Evolutionary conservation across 306 rosid species (phyloP).

Genomic region (Canavalia gladiata): DNA sequence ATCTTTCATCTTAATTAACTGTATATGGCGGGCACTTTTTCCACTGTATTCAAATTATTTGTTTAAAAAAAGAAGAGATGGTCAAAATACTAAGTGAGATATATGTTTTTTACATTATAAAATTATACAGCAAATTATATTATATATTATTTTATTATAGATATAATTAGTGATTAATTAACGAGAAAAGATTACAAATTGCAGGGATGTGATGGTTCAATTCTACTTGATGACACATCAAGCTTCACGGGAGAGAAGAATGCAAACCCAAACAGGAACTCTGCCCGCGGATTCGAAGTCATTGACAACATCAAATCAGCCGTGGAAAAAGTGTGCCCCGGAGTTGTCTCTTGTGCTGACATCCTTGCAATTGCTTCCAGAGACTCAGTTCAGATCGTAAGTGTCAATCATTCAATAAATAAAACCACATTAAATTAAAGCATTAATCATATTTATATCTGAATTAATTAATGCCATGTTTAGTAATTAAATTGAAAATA

Average conservation of each 20-base stretch:
- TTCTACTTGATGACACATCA: slow-evolving; percentile 84
- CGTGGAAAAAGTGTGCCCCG: slow-evolving; percentile 80
- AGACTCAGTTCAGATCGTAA: slow-evolving; percentile 77
- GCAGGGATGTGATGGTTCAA: slow-evolving; percentile 92
- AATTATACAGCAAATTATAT: too few species aligned
- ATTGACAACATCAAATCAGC: slow-evolving; percentile 80
- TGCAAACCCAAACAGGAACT: slow-evolving; percentile 77
- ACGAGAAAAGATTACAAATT: neutral
- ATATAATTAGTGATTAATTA: neutral
- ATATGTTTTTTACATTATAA: too few species aligned
- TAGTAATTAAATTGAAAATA: neutral
- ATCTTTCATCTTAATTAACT: neutral
- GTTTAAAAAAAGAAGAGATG: too few species aligned
- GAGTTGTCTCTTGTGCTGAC: slow-evolving; percentile 89
- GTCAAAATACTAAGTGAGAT: too few species aligned
- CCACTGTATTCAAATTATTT: neutral
- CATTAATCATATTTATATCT: neutral
- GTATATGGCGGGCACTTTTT: neutral
- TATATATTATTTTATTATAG: too few species aligned
- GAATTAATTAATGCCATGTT: neutral
- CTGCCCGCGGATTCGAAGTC: slow-evolving; percentile 81
- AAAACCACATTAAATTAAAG: neutral
- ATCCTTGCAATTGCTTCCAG: slow-evolving; percentile 76
- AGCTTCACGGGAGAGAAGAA: slow-evolving; percentile 86
- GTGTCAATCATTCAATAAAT: neutral